A percentile compares a stretch with the other conserved stretches of the same genome.
These are phyloP conservation scores for Aspergillus sclerotialis DNA, from an alignment of 2,329 filamentous ascomycete genomes.

Conservation along the genomic window DNA sequence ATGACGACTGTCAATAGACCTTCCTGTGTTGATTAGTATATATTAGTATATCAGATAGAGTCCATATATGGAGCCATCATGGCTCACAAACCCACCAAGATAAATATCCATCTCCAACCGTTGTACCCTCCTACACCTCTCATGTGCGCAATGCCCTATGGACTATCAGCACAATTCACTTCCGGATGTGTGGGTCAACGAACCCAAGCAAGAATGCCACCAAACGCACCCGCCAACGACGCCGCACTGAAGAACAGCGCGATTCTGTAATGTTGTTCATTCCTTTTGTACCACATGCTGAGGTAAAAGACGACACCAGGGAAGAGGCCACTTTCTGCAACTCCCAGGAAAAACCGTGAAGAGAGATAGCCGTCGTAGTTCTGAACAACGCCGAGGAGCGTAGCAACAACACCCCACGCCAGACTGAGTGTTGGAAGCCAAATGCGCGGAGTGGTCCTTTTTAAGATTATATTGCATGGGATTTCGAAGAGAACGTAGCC, in stretches of 20 bases:
- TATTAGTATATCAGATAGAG: neutral
- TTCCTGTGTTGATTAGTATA: constrained; percentile 39
- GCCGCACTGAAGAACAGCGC: constrained; percentile 55
- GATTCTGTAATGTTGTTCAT: constrained; percentile 53
- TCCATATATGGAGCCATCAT: neutral
- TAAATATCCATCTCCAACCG: constrained; percentile 60
- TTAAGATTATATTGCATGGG: constrained; percentile 37
- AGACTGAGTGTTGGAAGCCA: constrained; percentile 39
- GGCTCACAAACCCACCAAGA: constrained; percentile 36
- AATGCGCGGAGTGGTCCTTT: constrained; percentile 29
- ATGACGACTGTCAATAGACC: constrained; percentile 62
- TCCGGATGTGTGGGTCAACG: constrained; percentile 1
- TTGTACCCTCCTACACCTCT: constrained; percentile 41
- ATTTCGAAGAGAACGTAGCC: constrained; percentile 35
- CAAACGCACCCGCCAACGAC: constrained; percentile 54
- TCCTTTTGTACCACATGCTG: constrained; percentile 57
- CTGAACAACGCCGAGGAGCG: constrained; percentile 41
- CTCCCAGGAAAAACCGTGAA: constrained; percentile 45
- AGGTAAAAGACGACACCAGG: constrained; percentile 52
- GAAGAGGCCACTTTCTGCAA: constrained; percentile 48
- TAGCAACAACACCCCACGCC: constrained; percentile 45
- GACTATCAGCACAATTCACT: constrained; percentile 10
- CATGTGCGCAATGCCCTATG: constrained; percentile 42
- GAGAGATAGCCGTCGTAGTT: constrained; percentile 44
- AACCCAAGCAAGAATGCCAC: constrained; percentile 51